Base-by-base conservation (phyloP, 2,329 filamentous ascomycete species). In the Pyrenochaeta sp. region DNA sequence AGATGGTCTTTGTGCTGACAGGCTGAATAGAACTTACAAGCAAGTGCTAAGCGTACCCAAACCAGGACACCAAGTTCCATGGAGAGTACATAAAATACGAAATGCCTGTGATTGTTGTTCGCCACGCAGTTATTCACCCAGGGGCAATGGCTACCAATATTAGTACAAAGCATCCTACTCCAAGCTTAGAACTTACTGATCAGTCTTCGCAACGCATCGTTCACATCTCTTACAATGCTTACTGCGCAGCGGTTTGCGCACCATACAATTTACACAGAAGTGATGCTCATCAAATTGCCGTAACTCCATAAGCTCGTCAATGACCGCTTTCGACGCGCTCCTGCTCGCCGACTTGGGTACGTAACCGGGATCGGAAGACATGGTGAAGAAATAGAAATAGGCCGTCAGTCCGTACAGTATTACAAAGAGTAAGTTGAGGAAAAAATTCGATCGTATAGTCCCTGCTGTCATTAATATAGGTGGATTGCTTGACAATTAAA, bases 91-190 rank as follows among this genome's bases (percentile, higher is more conserved):
- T 98, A 99, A 49, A 97, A 81, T 72, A 97, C 91, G 78, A 99
- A 99, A 68, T 97, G 93, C 13, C 95, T 89, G 72, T 98, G 91
- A 76, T 98, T 99, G 81, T 98, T 98, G 63, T 95, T 87, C 43
- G 92, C 95, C 42, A 99, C 87, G 71, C 95, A 99, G 78, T 97
- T 98, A 79, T 96, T 91, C 25, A 98, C 91, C 95, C 95, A 99
- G 0, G 95, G 95, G 72, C 95, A 99, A 75, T 99, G 95, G 73
- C 92, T 96, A 65, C 32, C n/a, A 44, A 12, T 3, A 48, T 74
- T 62, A 75, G 72, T 47, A 45, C 37, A 7, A 42, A 42, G 5
- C 40, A n/a, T 44, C n/a, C 12, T 0, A 24, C 2, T 36, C 6
- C 36, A 10, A 3, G 15, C 2, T 19, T 5, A 19, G 10, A 13